These are phyloP conservation scores for Coniella vitis DNA, from an alignment of 2,329 filamentous ascomycete genomes.

Conservation along the genomic window DNA sequence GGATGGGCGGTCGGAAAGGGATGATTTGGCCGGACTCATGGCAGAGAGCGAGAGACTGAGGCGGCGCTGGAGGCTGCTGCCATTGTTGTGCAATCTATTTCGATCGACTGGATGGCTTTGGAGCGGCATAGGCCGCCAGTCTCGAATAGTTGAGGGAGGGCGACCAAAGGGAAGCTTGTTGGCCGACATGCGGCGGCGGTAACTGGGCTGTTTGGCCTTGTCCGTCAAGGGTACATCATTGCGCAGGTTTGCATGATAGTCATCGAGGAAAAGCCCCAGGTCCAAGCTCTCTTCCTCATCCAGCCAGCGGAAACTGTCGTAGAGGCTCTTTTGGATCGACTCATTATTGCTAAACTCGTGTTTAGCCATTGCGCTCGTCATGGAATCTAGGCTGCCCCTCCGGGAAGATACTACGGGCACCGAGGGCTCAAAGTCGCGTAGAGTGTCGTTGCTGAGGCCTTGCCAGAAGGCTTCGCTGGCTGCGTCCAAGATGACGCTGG, in stretches of 20 bases:
- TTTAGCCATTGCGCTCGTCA: conserved; percentile 14
- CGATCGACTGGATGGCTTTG: conserved; percentile 18
- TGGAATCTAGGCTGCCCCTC: conserved; percentile 26
- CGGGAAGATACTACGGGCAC: conserved; percentile 24
- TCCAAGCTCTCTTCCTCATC: conserved; percentile 68
- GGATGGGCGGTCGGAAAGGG: conserved; percentile 36
- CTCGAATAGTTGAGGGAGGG: conserved; percentile 39
- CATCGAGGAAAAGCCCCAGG: conserved; percentile 57
- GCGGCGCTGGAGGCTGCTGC: conserved; percentile 26
- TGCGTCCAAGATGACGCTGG: conserved; percentile 27
- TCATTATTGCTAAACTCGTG: conserved; percentile 17
- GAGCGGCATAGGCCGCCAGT: conserved; percentile 31
- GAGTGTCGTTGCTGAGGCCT: conserved; percentile 29
- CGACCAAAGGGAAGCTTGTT: conserved; percentile 58
- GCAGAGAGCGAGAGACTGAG: conserved; percentile 51
- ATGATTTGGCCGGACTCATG: conserved; percentile 40
- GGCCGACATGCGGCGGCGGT: conserved; percentile 66
- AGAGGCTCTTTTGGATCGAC: conserved; percentile 45
- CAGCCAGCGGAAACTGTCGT: conserved; percentile 66
- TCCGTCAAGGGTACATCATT: conserved; percentile 38
- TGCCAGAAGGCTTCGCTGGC: conserved; percentile 52
- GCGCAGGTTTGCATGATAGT: conserved; percentile 60
- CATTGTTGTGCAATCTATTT: conserved; percentile 6
- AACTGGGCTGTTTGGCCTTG: conserved; percentile 50
- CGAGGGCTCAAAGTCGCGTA: conserved; percentile 24